A percentile compares a stretch with the other conserved stretches of the same genome.
phyloP scores from a whole-genome alignment of 1,284 basidiomycete species.

The Phylloboletellus chloephorus region DNA sequence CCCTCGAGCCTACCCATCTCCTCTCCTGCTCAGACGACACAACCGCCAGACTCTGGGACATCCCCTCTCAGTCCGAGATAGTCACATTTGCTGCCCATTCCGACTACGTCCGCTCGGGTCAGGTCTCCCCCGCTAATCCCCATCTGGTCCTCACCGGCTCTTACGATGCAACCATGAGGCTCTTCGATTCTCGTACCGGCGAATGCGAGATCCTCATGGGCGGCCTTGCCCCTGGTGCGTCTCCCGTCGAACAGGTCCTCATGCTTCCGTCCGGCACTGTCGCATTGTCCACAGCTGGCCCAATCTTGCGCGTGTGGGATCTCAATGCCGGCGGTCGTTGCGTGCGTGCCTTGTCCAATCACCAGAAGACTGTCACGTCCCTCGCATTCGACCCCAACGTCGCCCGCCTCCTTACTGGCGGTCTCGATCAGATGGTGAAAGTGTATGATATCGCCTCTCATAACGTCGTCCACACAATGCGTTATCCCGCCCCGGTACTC shows the following conservation, averaged over 20 bases:
- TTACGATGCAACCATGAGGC: conserved; percentile 87
- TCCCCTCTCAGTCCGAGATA: conserved; percentile 82
- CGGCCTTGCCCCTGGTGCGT: conserved; percentile 39
- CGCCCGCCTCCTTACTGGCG: conserved; percentile 81
- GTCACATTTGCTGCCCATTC: conserved; percentile 81
- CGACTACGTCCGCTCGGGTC: conserved; percentile 93
- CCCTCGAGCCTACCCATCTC: conserved; percentile 74
- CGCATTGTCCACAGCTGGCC: conserved; percentile 84
- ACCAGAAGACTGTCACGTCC: conserved; percentile 96
- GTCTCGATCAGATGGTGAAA: conserved; percentile 96
- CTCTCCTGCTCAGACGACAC: conserved; percentile 96
- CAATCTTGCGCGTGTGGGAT: conserved; percentile 95
- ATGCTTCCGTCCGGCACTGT: conserved; percentile 89
- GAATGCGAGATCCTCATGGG: conserved; percentile 82
- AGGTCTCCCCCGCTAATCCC: conserved; percentile 80
- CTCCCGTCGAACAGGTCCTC: conserved; percentile 93
- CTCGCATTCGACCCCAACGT: conserved; percentile 76
- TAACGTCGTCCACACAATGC: conserved; percentile 97
- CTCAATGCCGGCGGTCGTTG: conserved; percentile 89
- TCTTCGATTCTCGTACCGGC: conserved; percentile 85
- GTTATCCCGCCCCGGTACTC: conserved; percentile 91
- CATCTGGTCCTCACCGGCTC: conserved; percentile 88
- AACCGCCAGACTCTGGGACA: conserved; percentile 92
- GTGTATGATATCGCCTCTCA: conserved; percentile 95
- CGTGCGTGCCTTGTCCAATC: conserved; percentile 86